Percentiles rank a stretch among this genome's conserved stretches.
Evolutionary conservation across 257 asterid genomes (phyloP).

Genomic region (Rubia yunnanensis): DNA sequence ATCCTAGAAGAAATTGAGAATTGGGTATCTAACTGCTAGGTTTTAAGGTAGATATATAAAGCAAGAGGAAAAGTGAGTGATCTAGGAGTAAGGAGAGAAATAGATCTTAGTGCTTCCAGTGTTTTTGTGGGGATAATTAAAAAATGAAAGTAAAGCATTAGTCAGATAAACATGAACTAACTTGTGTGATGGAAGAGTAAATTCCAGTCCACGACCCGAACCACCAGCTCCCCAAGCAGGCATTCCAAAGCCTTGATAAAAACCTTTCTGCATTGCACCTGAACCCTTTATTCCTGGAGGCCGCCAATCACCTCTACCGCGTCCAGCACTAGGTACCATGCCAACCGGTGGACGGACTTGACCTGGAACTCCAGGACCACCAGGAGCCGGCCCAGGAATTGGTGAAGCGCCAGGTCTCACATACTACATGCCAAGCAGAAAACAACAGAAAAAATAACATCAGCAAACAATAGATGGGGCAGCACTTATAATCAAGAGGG

Average conservation of each 20-base stretch:
- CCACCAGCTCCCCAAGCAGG: slow-evolving; percentile 66
- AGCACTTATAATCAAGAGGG: neutral
- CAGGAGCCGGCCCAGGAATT: slow-evolving; percentile 47
- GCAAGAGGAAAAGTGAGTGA: neutral
- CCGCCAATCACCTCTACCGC: slow-evolving; percentile 99
- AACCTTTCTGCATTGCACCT: slow-evolving; percentile 59
- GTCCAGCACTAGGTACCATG: slow-evolving; percentile 59
- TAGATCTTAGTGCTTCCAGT: neutral
- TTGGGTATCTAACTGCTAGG: neutral
- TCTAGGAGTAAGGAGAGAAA: too few species aligned
- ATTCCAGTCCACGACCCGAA: slow-evolving; percentile 90
- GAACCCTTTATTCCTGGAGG: slow-evolving; percentile 63
- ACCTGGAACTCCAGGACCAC: slow-evolving; percentile 59
- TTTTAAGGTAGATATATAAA: neutral
- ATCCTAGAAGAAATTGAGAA: neutral
- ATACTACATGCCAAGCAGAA: slow-evolving; percentile 45
- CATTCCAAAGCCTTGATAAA: slow-evolving; percentile 56
- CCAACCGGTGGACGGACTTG: slow-evolving; percentile 70
- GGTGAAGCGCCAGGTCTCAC: slow-evolving; percentile 98
- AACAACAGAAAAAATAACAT: slow-evolving; percentile 13
- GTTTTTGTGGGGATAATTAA: neutral
- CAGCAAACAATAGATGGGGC: slow-evolving; percentile 1
- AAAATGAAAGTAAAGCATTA: slow-evolving; percentile 5
- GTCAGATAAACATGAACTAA: slow-evolving; percentile 26
- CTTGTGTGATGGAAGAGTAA: slow-evolving; percentile 99